These are phyloP conservation scores for Penstemon barbatus DNA, from an alignment of 257 asterid genomes.

Conservation along the genomic window DNA sequence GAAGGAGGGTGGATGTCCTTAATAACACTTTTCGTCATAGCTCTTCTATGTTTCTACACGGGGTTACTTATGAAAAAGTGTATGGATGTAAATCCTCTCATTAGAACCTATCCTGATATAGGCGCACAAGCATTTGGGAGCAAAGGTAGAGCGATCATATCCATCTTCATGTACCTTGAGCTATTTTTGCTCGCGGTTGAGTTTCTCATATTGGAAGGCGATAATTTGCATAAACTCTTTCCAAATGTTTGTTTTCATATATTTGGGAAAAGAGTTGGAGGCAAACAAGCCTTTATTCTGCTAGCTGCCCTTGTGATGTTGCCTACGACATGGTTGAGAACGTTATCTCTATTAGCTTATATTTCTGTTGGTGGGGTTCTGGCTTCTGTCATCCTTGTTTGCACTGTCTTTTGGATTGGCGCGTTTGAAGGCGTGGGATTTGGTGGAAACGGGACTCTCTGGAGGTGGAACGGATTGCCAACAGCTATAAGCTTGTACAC, in stretches of 20 bases:
- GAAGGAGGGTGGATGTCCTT: slow-evolving; percentile 55
- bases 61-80: slow-evolving; percentile 48
- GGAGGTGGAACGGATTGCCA: slow-evolving; percentile 45
- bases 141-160: slow-evolving; percentile 39
- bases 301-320: slow-evolving; percentile 41
- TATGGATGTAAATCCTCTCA: slow-evolving; percentile 39
- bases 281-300: slow-evolving; percentile 38
- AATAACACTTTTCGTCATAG: slow-evolving; percentile 27
- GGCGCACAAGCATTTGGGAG: slow-evolving; percentile 49
- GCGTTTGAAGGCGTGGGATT: slow-evolving; percentile 50
- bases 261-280: slow-evolving; percentile 33
- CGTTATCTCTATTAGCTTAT: slow-evolving; percentile 47
- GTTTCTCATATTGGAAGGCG: slow-evolving; percentile 58
- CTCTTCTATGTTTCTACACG: slow-evolving; percentile 44
- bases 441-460: slow-evolving; percentile 37
- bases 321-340: slow-evolving; percentile 60
- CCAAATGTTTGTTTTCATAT: slow-evolving; percentile 33
- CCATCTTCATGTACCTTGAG: slow-evolving; percentile 48
- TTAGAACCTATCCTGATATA: slow-evolving; percentile 52
- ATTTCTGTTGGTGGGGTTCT: slow-evolving; percentile 50
- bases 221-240: slow-evolving; percentile 50
- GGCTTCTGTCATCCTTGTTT: slow-evolving; percentile 39
- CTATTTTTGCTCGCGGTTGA: slow-evolving; percentile 51
- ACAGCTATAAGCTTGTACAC: slow-evolving; percentile 48
- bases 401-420: slow-evolving; percentile 47